phyloP scores from a whole-genome alignment of 306 rosid species.

The Pachyrhizus erosus region DNA sequence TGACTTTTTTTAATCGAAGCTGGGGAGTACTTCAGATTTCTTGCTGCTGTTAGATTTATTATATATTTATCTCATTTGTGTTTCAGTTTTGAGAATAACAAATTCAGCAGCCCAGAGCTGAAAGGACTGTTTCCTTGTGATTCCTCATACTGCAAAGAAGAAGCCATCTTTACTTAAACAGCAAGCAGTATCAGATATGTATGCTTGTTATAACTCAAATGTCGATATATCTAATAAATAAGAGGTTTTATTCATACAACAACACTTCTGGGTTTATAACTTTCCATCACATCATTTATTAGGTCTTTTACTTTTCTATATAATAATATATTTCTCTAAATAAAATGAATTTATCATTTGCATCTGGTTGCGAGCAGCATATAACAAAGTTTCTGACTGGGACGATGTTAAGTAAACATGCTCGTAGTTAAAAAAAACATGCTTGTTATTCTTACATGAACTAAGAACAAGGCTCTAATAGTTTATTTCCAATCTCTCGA shows the following conservation, averaged over 20 bases:
- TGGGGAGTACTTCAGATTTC: not conserved
- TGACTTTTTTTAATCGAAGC: not conserved
- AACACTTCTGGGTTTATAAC: too few relatives aligned
- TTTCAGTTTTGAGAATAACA: slow-evolving; percentile 72
- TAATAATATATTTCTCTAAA: too few relatives aligned
- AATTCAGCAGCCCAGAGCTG: slow-evolving; percentile 70
- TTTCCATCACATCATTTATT: too few relatives aligned
- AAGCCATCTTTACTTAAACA: slow-evolving; percentile 29
- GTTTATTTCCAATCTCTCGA: not conserved
- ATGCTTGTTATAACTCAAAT: not conserved
- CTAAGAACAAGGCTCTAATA: not conserved
- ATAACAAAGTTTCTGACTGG: too few relatives aligned
- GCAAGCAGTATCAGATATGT: slow-evolving; percentile 25
- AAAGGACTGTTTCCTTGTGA: slow-evolving; percentile 61
- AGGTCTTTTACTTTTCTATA: too few relatives aligned
- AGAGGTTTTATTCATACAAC: not conserved
- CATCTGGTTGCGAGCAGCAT: too few relatives aligned
- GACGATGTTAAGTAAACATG: too few relatives aligned
- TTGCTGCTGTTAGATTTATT: not conserved
- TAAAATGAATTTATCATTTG: too few relatives aligned
- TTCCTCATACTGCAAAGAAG: not conserved
- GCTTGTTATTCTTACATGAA: too few relatives aligned
- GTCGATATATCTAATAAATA: slow-evolving; percentile 33
- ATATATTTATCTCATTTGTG: not conserved
- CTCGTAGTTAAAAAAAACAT: too few relatives aligned